Evolutionary conservation across 441 rosid species (phyloP).

Genomic region (Erysimum pusillum): DNA sequence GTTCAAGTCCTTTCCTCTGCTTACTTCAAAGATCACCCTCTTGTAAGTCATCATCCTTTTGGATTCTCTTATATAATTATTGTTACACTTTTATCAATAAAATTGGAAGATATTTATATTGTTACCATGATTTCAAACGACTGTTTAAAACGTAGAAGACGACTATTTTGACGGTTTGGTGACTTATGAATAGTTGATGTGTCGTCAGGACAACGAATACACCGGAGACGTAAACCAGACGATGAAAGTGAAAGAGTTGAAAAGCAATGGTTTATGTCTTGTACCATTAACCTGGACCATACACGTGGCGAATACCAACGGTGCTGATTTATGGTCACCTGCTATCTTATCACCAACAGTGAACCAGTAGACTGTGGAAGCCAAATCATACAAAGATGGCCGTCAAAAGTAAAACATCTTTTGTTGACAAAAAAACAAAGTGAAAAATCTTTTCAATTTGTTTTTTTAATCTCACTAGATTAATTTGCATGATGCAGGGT

Average conservation of each 20-base stretch:
- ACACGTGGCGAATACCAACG: slow-evolving; percentile 64
- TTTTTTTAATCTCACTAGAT: no score
- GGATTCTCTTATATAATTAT: not conserved
- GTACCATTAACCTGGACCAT: slow-evolving; percentile 63
- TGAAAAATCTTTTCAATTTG: no score
- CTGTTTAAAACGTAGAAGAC: not conserved
- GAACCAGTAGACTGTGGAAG: not conserved
- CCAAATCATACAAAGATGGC: not conserved
- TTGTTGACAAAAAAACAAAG: no score
- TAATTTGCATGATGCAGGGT: no score
- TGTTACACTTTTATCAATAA: not conserved
- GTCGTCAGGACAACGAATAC: slow-evolving; percentile 22
- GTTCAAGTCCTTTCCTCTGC: slow-evolving; percentile 77
- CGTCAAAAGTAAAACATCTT: not conserved
- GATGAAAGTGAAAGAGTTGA: slow-evolving; percentile 55
- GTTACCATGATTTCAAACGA: not conserved
- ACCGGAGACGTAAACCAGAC: slow-evolving; percentile 20
- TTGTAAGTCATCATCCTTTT: slow-evolving; percentile 52
- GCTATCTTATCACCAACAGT: slow-evolving; percentile 8
- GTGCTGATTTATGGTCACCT: slow-evolving; percentile 85
- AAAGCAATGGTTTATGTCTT: slow-evolving; percentile 76
- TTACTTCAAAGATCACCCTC: slow-evolving; percentile 55
- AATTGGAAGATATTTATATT: not conserved
- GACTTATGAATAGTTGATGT: slow-evolving; percentile 30
- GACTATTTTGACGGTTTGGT: not conserved